Base-by-base conservation (phyloP, 257 asterid genomes). In the Nicotiana sylvestris region DNA sequence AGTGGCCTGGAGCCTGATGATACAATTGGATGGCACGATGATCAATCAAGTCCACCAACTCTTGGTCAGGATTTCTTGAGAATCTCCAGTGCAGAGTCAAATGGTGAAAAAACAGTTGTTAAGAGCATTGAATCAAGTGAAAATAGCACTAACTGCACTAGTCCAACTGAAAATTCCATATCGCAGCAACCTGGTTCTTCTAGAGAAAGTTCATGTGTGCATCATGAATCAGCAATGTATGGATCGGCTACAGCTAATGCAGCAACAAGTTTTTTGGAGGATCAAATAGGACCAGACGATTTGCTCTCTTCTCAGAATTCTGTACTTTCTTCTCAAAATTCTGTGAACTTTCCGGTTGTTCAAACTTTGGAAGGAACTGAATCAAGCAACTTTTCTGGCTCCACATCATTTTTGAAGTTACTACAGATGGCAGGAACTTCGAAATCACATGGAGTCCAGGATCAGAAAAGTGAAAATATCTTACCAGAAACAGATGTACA, bases 281-380 rank as follows among this genome's bases (percentile, higher is more conserved):
- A 88, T 84, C 92, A 89, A 84, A 86, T 67, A 82, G 96, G 90
- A 78, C 81, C 84, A 77, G 93, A 90, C 80, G 91, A 91, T 30
- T 78, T 92, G 37, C 84, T 91, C 83, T 93, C 92, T 77, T 93
- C 97, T 82, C 95, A 93, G 78, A 90, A 86, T 82, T 88, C 91
- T 33, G 92, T 85, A 76, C 86, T 84, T 86, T 91, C 93, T 64
- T 89, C 98, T 81, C 97, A 91, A 82, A 87, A 88, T 84, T 91
- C 97, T 33, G 76, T 21, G 1, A 76, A 76, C n/a, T 51, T 29
- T 76, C 53, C 89, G 68, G 67, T 72, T 81, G 88, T 85, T 78
- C 94, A 83, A 79, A 82, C 88, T 39, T 83, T 87, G 9, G 92
- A 88, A 85, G 92, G 80, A 82, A 86, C 82, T 58, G 91, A 90